phyloP scores from a whole-genome alignment of 129 eudicot species.

The Artemisia argyi region DNA sequence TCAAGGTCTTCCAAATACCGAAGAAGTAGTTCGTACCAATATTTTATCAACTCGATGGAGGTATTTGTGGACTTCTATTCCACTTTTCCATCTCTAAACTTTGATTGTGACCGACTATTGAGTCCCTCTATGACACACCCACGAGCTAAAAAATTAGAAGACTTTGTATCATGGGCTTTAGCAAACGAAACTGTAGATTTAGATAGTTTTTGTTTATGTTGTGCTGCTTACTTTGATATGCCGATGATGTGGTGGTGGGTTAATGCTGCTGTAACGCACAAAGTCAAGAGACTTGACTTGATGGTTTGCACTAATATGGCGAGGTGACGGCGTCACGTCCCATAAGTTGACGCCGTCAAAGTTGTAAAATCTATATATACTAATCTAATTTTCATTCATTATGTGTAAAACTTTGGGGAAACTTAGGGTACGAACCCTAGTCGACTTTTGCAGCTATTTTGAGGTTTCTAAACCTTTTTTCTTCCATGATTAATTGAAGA shows the following conservation, averaged over 20 bases:
- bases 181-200: neutral
- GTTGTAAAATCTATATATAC: no score
- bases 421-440: no score
- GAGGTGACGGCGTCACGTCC: no score
- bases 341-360: no score
- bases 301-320: neutral
- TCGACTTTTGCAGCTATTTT: no score
- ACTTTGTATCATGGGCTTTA: neutral
- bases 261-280: neutral
- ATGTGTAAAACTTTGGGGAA: no score
- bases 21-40: neutral
- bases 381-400: no score
- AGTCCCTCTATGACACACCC: no score
- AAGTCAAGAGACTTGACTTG: conserved; percentile 8
- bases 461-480: no score
- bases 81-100: neutral
- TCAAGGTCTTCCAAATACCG: no score
- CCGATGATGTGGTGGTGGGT: neutral
- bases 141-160: neutral
- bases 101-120: neutral
- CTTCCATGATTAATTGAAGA: no score
- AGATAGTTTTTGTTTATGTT: neutral
- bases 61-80: neutral
- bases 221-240: neutral
- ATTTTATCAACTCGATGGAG: conserved; percentile 3